Conservation (phyloP, 1,139 yeast species). For the Debaryomyces nepalensis region DNA sequence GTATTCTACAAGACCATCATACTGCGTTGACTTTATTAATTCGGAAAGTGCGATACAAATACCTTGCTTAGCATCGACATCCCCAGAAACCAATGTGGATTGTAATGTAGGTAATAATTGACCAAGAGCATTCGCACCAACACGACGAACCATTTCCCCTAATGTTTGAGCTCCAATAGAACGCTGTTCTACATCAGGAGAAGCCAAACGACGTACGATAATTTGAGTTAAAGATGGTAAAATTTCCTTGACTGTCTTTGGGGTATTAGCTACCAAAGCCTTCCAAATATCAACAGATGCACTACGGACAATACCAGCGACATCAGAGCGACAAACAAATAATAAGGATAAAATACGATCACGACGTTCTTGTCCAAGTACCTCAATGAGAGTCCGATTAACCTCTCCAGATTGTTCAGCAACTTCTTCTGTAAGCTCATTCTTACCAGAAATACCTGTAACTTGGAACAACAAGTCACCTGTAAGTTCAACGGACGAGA, state of each 20-base stretch:
- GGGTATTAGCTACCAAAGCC: conserved; percentile 93
- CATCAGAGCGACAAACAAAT: conserved; percentile 93
- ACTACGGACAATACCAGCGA: conserved; percentile 82
- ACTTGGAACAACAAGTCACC: conserved; percentile 95
- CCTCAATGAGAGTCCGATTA: conserved; percentile 69
- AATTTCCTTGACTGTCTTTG: conserved; percentile 92
- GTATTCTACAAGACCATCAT: conserved; percentile 64
- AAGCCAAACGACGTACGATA: conserved; percentile 82
- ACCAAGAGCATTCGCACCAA: conserved; percentile 85
- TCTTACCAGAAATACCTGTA: conserved; percentile 81
- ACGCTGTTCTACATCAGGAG: conserved; percentile 77
- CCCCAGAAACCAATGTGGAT: conserved; percentile 62
- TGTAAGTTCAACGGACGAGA: conserved; percentile 94
- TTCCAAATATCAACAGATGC: conserved; percentile 98
- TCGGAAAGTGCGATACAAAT: conserved; percentile 92
- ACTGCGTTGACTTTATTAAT: conserved; percentile 74
- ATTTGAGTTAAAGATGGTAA: conserved; percentile 81
- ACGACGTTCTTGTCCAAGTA: conserved; percentile 86
- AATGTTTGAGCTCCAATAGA: conserved; percentile 91
- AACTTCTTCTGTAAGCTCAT: conserved; percentile 68
- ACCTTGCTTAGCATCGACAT: conserved; percentile 90
- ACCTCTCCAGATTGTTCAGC: conserved; percentile 62
- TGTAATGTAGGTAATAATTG: conserved; percentile 86
- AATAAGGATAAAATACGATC: conserved; percentile 82
- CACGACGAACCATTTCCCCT: conserved; percentile 94